These are phyloP conservation scores for Capsicum pubescens DNA, from an alignment of 257 asterid genomes.

Conservation along the genomic window DNA sequence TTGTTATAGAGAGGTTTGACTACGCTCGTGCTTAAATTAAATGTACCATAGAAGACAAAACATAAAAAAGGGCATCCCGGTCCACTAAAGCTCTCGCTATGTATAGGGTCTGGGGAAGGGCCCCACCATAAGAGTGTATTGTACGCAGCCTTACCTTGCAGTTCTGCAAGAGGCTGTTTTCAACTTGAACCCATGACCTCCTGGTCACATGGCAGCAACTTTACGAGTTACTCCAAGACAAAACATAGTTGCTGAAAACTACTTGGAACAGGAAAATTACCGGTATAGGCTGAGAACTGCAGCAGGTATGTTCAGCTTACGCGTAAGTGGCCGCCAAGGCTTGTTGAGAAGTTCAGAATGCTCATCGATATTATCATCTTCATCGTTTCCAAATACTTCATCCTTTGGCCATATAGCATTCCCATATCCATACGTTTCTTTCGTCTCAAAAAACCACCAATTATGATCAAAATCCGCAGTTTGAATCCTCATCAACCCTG, in stretches of 20 bases:
- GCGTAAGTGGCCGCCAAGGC: constrained; percentile 92
- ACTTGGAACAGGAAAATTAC: constrained; percentile 42
- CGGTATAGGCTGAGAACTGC: constrained; percentile 82
- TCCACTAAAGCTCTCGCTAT: too few species aligned
- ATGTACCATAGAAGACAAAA: neutral
- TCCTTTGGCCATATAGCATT: constrained; percentile 93
- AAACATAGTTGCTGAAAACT: neutral
- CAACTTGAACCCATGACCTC: too few species aligned
- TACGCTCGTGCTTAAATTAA: too few species aligned
- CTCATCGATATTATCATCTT: constrained; percentile 51
- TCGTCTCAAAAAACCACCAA: constrained; percentile 81
- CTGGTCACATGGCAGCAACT: too few species aligned
- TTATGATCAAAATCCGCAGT: constrained; percentile 87
- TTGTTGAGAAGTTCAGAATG: constrained; percentile 66
- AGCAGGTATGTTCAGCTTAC: constrained; percentile 83
- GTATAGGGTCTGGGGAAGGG: too few species aligned
- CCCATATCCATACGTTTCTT: constrained; percentile 93
- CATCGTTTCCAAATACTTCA: constrained; percentile 55
- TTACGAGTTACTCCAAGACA: too few species aligned
- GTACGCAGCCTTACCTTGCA: too few species aligned
- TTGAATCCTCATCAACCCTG: constrained; percentile 73
- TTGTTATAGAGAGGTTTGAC: neutral
- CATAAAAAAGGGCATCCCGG: too few species aligned
- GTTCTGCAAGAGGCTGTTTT: too few species aligned
- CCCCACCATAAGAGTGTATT: too few species aligned